Conservation (phyloP, 257 asterid species). For the Linderniella brevidens region DNA sequence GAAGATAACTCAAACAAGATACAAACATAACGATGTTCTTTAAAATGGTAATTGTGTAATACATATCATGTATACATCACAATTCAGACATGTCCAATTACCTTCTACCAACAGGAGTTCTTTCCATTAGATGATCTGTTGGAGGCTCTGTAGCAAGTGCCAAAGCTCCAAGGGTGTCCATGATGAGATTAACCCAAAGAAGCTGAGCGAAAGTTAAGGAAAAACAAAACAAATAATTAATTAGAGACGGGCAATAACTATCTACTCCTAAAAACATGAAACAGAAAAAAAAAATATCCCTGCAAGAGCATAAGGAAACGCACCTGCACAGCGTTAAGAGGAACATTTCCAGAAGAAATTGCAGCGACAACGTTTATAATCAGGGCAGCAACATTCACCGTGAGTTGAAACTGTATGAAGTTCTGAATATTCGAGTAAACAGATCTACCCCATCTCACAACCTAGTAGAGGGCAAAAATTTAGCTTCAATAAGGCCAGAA, state of each 20-base stretch:
- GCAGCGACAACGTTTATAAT: slow-evolving; percentile 7
- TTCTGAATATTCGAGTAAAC: slow-evolving; percentile 9
- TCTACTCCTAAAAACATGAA: neutral
- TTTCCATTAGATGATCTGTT: slow-evolving; percentile 80
- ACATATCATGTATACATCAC: neutral
- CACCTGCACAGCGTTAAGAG: slow-evolving; percentile 9
- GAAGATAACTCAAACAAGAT: neutral
- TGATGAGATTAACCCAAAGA: slow-evolving; percentile 96
- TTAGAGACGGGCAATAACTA: neutral
- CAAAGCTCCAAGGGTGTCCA: slow-evolving; percentile 97
- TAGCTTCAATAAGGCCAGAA: neutral
- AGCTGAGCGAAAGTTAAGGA: slow-evolving; percentile 32
- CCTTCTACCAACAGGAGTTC: slow-evolving; percentile 96
- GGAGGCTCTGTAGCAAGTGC: slow-evolving; percentile 97
- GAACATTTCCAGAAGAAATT: slow-evolving; percentile 7
- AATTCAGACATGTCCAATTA: slow-evolving; percentile 15
- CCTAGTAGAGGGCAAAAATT: neutral
- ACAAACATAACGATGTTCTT: neutral
- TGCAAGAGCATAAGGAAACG: slow-evolving; percentile 7
- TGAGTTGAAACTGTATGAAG: slow-evolving; percentile 9
- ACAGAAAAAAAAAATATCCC: neutral
- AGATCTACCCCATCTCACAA: slow-evolving; percentile 11
- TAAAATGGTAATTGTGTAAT: neutral
- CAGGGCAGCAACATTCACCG: slow-evolving; percentile 9
- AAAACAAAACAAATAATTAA: slow-evolving; percentile 2